Conservation (phyloP, 441 rosid species). For the Adansonia grandidieri region DNA sequence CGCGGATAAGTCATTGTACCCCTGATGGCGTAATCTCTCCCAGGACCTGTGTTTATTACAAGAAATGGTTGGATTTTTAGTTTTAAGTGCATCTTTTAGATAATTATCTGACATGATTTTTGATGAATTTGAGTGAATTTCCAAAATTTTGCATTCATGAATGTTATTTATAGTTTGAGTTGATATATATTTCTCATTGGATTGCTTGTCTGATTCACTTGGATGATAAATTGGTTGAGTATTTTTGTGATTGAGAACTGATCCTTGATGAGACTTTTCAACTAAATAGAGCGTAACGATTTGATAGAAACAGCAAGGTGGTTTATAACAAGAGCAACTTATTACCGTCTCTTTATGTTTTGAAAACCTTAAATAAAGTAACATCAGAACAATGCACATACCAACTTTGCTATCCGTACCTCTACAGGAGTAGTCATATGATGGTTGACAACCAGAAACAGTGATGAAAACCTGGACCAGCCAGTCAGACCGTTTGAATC, state of each 20-base stretch:
- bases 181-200: background rate
- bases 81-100: background rate
- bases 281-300: background rate
- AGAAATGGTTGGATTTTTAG: slow-evolving; percentile 11
- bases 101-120: background rate
- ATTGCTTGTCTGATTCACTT: background rate
- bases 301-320: too few species aligned
- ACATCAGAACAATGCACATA: too few species aligned
- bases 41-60: slow-evolving; percentile 1
- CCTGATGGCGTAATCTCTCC: slow-evolving; percentile 16
- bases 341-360: background rate
- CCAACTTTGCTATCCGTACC: too few species aligned
- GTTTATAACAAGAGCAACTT: too few species aligned
- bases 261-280: background rate
- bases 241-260: background rate
- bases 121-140: slow-evolving; percentile 1
- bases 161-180: background rate
- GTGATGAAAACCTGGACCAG: too few species aligned
- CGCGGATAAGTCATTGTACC: slow-evolving; percentile 15
- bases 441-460: too few species aligned
- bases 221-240: background rate
- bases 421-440: too few species aligned
- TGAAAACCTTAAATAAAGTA: background rate
- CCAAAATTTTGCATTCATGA: background rate
- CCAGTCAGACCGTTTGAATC: too few species aligned